These are phyloP conservation scores for Hanseniaspora occidentalis DNA, from an alignment of 805 yeast species.

Conservation along the genomic window DNA sequence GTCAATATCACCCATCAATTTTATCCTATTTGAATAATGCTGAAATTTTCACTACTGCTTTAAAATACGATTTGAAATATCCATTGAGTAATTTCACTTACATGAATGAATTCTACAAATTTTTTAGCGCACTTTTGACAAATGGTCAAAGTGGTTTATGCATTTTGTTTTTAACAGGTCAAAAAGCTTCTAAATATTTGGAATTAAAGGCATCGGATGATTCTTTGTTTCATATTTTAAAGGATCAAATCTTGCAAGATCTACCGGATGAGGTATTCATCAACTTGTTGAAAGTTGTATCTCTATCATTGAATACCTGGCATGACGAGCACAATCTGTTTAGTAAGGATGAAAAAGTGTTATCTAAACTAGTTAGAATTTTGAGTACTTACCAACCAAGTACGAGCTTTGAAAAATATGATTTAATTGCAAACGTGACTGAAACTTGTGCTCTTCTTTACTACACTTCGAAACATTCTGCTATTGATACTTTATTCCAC, in stretches of 20 bases:
- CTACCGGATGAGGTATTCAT: constrained; percentile 54
- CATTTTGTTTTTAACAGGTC: constrained; percentile 45
- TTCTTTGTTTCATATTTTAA: constrained; percentile 45
- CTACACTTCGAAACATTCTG: constrained; percentile 31
- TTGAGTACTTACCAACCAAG: constrained; percentile 23
- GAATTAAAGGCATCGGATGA: constrained; percentile 10
- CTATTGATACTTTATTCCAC: constrained; percentile 32
- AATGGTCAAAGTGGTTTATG: constrained; percentile 73
- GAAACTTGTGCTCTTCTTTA: constrained; percentile 53
- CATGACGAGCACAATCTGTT: constrained; percentile 37
- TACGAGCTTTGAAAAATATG: constrained; percentile 28
- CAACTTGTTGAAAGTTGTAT: constrained; percentile 58
- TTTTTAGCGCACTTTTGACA: constrained; percentile 54
- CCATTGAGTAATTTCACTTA: constrained; percentile 40
- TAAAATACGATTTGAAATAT: constrained; percentile 49
- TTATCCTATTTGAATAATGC: constrained; percentile 63
- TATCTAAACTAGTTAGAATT: constrained; percentile 25
- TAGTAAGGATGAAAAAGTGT: constrained; percentile 31
- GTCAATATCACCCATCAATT: constrained; percentile 55
- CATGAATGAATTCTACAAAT: constrained; percentile 44
- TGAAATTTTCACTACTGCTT: constrained; percentile 41
- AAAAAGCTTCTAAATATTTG: constrained; percentile 27
- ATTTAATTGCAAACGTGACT: constrained; percentile 52
- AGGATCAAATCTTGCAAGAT: constrained; percentile 37
- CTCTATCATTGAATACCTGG: constrained; percentile 72